Evolutionary conservation across 495 filamentous ascomycete species (phyloP).

Genomic region (Penicillium soppii): DNA sequence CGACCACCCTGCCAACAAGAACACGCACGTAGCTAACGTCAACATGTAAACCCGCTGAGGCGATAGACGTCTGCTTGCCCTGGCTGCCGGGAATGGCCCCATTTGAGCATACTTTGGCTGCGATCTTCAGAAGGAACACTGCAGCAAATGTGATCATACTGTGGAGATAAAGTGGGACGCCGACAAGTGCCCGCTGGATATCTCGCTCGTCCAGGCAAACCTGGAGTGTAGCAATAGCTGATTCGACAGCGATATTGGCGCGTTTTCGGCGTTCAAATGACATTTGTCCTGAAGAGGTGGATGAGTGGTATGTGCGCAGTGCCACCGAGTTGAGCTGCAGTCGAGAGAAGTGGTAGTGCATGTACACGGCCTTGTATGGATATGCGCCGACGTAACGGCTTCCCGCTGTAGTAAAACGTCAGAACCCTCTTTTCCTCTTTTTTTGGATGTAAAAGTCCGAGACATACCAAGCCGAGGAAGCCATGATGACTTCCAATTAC

Average conservation of each 20-base stretch:
- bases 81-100: slow-evolving; percentile 19
- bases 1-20: slow-evolving; percentile 45
- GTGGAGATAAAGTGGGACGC: slow-evolving; percentile 53
- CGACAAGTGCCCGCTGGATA: slow-evolving; percentile 49
- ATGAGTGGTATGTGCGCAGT: slow-evolving; percentile 52
- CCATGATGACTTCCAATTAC: slow-evolving; percentile 50
- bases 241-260: slow-evolving; percentile 54
- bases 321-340: slow-evolving; percentile 59
- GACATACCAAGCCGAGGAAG: slow-evolving; percentile 45
- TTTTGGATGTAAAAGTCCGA: too few relatives aligned
- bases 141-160: slow-evolving; percentile 59
- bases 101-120: slow-evolving; percentile 43
- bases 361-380: slow-evolving; percentile 51
- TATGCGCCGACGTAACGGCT: slow-evolving; percentile 54
- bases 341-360: slow-evolving; percentile 56
- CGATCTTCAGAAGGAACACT: slow-evolving; percentile 55
- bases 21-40: slow-evolving; percentile 44
- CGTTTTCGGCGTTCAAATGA: slow-evolving; percentile 52
- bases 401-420: slow-evolving; percentile 26
- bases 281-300: slow-evolving; percentile 46
- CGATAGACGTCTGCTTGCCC: slow-evolving; percentile 43
- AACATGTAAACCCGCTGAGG: slow-evolving; percentile 41
- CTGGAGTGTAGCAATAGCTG: slow-evolving; percentile 50
- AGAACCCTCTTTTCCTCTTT: too few relatives aligned
- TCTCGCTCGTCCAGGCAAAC: slow-evolving; percentile 51